These are phyloP conservation scores for Sarocladium strictum DNA, from an alignment of 2,329 filamentous ascomycete genomes.

Conservation along the genomic window DNA sequence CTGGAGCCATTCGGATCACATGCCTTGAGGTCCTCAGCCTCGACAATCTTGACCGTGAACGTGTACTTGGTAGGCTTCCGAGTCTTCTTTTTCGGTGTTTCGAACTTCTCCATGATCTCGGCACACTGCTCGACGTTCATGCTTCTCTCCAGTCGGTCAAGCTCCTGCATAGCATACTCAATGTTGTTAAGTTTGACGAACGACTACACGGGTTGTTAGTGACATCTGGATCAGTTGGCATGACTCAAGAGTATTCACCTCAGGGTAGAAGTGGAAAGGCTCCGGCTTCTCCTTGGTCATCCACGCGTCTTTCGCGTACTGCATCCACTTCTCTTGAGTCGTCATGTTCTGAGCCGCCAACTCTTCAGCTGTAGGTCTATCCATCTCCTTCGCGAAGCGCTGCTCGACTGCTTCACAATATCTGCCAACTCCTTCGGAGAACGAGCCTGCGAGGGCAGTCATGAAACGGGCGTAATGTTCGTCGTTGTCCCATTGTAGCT, in stretches of 20 bases:
- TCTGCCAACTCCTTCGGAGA: constrained; percentile 73
- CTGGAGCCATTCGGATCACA: constrained; percentile 92
- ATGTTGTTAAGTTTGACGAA: constrained; percentile 98
- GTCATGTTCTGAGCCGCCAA: constrained; percentile 71
- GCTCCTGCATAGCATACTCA: constrained; percentile 85
- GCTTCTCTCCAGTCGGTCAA: constrained; percentile 82
- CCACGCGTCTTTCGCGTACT: constrained; percentile 90
- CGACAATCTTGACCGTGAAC: constrained; percentile 97
- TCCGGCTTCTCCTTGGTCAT: constrained; percentile 87
- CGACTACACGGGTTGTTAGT: no score
- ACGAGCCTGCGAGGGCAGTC: constrained; percentile 82
- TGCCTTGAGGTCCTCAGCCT: constrained; percentile 96
- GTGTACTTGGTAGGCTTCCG: constrained; percentile 82
- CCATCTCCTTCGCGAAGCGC: constrained; percentile 86
- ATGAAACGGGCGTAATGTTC: constrained; percentile 94
- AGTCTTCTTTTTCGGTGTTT: constrained; percentile 59
- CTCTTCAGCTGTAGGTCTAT: constrained; percentile 82
- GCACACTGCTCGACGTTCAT: constrained; percentile 92
- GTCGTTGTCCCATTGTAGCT: constrained; percentile 89
- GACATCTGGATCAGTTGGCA: no score
- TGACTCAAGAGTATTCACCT: no score
- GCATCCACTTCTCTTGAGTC: constrained; percentile 86
- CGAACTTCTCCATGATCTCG: constrained; percentile 67
- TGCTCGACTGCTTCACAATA: constrained; percentile 92
- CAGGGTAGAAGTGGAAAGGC: constrained; percentile 92